A percentile compares a stretch with the other conserved stretches of the same genome.
These are phyloP conservation scores for Trichosporon ovoides DNA, from an alignment of 1,284 basidiomycete species.

Conservation along the genomic window DNA sequence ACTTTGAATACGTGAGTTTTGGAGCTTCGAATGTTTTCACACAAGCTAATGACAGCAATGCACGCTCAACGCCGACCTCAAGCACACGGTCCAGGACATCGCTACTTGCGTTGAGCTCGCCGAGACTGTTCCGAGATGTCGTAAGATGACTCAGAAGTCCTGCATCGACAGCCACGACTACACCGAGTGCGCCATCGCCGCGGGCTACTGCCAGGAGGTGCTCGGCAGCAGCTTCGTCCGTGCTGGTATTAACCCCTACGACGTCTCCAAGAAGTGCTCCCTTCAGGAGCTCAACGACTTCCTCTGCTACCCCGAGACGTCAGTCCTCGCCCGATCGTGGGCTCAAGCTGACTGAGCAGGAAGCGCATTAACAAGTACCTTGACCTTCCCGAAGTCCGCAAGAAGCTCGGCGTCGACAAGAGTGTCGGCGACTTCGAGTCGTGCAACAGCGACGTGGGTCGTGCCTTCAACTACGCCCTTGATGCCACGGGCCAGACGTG, in stretches of 20 bases:
- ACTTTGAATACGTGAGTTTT: conserved; percentile 32
- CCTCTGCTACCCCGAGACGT: conserved; percentile 51
- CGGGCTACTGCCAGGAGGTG: conserved; percentile 56
- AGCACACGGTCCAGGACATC: conserved; percentile 39
- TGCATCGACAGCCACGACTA: conserved; percentile 52
- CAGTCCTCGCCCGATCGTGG: conserved; percentile 14
- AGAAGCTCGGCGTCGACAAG: conserved; percentile 59
- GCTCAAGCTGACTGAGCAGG: conserved; percentile 14
- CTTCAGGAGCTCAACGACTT: conserved; percentile 42
- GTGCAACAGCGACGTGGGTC: conserved; percentile 51
- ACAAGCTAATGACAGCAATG: conserved; percentile 28
- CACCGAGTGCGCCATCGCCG: conserved; percentile 58
- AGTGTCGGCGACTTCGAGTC: conserved; percentile 54
- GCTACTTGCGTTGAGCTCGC: conserved; percentile 41
- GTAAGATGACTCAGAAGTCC: conserved; percentile 30
- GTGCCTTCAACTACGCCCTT: conserved; percentile 29
- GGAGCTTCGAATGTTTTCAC: neutral
- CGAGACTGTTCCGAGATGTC: conserved; percentile 43
- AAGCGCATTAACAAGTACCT: conserved; percentile 54
- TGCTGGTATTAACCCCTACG: conserved; percentile 54
- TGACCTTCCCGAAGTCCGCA: conserved; percentile 55
- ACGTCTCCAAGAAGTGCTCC: conserved; percentile 60
- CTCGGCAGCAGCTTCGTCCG: conserved; percentile 42
- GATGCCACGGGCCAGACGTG: conserved; percentile 45
- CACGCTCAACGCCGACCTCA: conserved; percentile 37